Conservation (phyloP, 2,329 filamentous ascomycete genomes). For the Aspergillus pseudoterreus region DNA sequence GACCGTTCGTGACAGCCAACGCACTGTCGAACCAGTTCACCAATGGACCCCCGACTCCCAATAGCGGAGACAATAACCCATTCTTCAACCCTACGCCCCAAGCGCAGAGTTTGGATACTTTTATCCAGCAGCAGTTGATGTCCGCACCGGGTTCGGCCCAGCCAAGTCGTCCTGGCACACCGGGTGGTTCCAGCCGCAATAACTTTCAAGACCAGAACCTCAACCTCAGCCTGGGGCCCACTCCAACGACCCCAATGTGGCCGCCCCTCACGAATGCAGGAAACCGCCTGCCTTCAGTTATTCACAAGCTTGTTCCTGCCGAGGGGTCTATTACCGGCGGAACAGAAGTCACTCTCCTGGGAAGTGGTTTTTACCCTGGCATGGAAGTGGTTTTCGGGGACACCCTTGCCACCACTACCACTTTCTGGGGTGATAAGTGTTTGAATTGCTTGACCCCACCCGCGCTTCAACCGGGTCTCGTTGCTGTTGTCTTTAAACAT, state of each 20-base stretch:
- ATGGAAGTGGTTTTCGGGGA: slow-evolving; percentile 85
- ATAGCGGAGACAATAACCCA: slow-evolving; percentile 58
- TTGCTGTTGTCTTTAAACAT: slow-evolving; percentile 67
- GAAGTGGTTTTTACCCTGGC: slow-evolving; percentile 73
- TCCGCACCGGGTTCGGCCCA: slow-evolving; percentile 70
- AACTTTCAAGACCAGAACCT: slow-evolving; percentile 37
- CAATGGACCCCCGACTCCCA: slow-evolving; percentile 64
- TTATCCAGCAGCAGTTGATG: slow-evolving; percentile 62
- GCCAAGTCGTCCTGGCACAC: slow-evolving; percentile 74
- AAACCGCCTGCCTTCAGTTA: slow-evolving; percentile 57
- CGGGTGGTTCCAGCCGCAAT: slow-evolving; percentile 47
- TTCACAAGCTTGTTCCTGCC: slow-evolving; percentile 77
- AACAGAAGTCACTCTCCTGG: slow-evolving; percentile 81
- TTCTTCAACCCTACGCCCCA: slow-evolving; percentile 57
- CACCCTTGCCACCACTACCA: slow-evolving; percentile 65
- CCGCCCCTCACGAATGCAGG: slow-evolving; percentile 50
- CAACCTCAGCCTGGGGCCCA: slow-evolving; percentile 35
- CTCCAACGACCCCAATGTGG: slow-evolving; percentile 50
- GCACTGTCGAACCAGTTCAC: slow-evolving; percentile 48
- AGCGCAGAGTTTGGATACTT: slow-evolving; percentile 62
- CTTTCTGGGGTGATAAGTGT: slow-evolving; percentile 76
- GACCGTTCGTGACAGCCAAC: slow-evolving; percentile 44
- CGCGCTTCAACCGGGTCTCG: slow-evolving; percentile 61
- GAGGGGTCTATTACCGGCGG: slow-evolving; percentile 80
- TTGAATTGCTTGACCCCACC: slow-evolving; percentile 76